These are phyloP conservation scores for Miamiensis avidus DNA, from an alignment of 169 alveolate species.

Conservation along the genomic window DNA sequence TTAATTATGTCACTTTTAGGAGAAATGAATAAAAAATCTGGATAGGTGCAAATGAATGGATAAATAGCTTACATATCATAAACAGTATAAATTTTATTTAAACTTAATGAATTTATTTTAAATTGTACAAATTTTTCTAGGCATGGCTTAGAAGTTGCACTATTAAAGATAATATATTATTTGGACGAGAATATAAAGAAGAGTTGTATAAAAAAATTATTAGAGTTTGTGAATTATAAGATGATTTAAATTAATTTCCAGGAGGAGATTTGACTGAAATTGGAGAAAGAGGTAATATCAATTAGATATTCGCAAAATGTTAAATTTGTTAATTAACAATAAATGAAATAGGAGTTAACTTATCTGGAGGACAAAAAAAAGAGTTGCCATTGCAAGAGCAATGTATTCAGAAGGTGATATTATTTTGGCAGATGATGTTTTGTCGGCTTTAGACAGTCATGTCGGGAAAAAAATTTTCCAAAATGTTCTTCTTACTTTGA, in stretches of 20 bases:
- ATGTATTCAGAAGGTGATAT: constrained; percentile 75
- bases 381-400: constrained; percentile 83
- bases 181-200: constrained; percentile 40
- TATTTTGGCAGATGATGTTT: constrained; percentile 74
- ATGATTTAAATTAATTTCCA: constrained; percentile 34
- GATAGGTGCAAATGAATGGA: constrained; percentile 36
- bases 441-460: constrained; percentile 80
- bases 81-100: not conserved
- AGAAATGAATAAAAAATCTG: constrained; percentile 27
- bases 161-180: constrained; percentile 57
- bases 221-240: constrained; percentile 26
- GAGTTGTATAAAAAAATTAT: constrained; percentile 36
- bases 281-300: constrained; percentile 58
- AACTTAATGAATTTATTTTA: not conserved
- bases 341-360: no score
- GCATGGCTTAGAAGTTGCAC: constrained; percentile 59
- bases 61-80: constrained; percentile 51
- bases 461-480: constrained; percentile 60
- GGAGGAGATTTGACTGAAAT: constrained; percentile 53
- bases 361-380: constrained; percentile 86
- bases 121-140: not conserved
- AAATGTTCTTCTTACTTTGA: constrained; percentile 27
- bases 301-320: no score
- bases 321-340: no score
- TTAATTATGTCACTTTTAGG: constrained; percentile 49